Base-by-base conservation (phyloP, 1,284 basidiomycete species). In the Cronartium quercuum region DNA sequence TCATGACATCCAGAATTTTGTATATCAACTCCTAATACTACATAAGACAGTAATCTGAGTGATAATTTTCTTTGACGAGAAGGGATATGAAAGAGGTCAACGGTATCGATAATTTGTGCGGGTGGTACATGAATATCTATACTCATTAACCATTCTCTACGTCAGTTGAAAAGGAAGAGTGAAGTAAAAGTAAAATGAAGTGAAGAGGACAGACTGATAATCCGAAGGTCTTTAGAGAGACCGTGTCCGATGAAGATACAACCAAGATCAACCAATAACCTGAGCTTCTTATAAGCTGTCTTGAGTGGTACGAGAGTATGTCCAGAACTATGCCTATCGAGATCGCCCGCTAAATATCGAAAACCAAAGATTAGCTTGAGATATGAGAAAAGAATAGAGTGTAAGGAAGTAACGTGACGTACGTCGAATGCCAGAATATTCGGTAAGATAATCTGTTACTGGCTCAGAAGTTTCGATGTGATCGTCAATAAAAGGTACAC, bases 231-330 rank as follows among this genome's bases (percentile, higher is more conserved):
- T 81, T 98, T 98, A n/a, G 92, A 91, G n/a, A 98, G 86, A 0
- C 96, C 96, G 79, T 99, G 95, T 0, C 96, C 96, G 71, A 98
- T 91, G 80, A 99, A 99, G 77, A 94, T 90, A 80, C 96, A 98
- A 6, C 94, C 94, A 24, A 90, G 86, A 80, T 99, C 95, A 9
- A 98, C 94, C 2, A 98, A 85, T 44, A 96, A 82, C 1, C 95
- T 87, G n/a, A 98, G 84, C 82, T 98, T 98, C 85, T 98, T 98
- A 85, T 98, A 98, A 2, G 94, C 96, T 1, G 93, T 86, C 81
- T 98, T 98, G 76, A 97, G 84, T 0, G 94, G 94, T 0, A 97
- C 96, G 51, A 98, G 85, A 0, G 95, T 97, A 81, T 96, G 88
- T 13, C 86, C 86, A 1, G 94, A 95, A 57, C 87, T 84, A 75